Evolutionary conservation across 306 rosid species (phyloP), one percentile per base, ranked within the genome.

Genomic region (Vigna hirtella): DNA sequence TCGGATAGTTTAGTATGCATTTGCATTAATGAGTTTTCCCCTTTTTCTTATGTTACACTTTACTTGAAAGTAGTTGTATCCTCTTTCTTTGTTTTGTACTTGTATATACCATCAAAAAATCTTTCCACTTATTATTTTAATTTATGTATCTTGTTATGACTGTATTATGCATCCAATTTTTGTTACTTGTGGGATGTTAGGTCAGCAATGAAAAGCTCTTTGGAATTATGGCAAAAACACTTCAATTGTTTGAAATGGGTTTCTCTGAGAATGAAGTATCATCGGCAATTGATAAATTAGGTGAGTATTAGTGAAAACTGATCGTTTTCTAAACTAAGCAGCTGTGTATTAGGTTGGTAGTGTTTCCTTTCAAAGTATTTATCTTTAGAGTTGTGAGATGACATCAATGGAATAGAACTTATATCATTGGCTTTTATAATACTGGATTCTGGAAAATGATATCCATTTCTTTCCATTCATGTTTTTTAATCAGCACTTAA

Each of bases 221-320:
- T 80, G 98, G 96, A 73, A 89, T 91, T 49, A 95, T 92, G 98
- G 97, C 88, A 76, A 93, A 88, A 86, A 88, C 98, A 11, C 90
- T 95, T 69, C 87, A 82, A 10, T 86, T 95, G 87, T 93, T 95
- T 77, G 93, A 93, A 85, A 95, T 95, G 96, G 98, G 98, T 64
- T 95, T 95, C 86, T 88, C 96, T 32, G 98, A 95, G 89, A 85
- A 65, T 56, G 93, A 95, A 87, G 93, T 95, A 78, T 95, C 98
- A 26, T 82, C 85, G 66, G 98, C 96, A 71, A 73, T 95, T 49
- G 98, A 95, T 83, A 91, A 59, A 81, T 80, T 85, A 82, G 98
- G 98, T 89, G 72, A 85, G 88, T 88, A 73, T 68, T 82, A 72
- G n/a, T 66, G 73, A 75, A 52, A 63, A 53, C 77, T 22, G 16